phyloP scores from a whole-genome alignment of 768 basidiomycete genomes.

The Suillus bovinus region DNA sequence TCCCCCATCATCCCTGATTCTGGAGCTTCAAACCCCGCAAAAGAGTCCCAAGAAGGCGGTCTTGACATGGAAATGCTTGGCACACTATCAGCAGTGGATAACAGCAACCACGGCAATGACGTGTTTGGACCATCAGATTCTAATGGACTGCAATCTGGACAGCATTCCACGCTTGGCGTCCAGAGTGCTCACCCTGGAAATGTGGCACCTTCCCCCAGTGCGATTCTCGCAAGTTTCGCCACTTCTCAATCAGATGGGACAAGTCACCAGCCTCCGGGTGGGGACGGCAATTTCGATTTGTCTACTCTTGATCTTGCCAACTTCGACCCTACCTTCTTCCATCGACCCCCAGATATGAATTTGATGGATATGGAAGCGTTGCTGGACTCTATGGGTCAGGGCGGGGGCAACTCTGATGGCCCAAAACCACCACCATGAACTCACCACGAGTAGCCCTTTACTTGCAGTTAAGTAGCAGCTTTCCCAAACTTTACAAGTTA shows the following conservation, averaged over 20 bases:
- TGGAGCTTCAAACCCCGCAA: conserved; percentile 19
- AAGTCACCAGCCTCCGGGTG: conserved; percentile 17
- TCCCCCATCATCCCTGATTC: conserved; percentile 42
- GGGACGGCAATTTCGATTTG: conserved; percentile 47
- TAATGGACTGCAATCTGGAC: conserved; percentile 12
- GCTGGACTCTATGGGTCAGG: conserved; percentile 41
- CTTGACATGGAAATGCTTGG: conserved; percentile 40
- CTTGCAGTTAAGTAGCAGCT: background rate
- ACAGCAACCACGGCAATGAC: conserved; percentile 18
- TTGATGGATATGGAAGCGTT: conserved; percentile 58
- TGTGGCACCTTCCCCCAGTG: conserved; percentile 40
- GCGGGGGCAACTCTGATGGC: conserved; percentile 23
- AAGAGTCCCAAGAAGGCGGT: conserved; percentile 19
- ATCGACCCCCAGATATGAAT: conserved; percentile 42
- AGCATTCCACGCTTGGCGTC: conserved; percentile 34
- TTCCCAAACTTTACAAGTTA: background rate
- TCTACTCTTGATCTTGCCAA: conserved; percentile 46
- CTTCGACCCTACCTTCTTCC: conserved; percentile 46
- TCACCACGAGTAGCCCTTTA: background rate
- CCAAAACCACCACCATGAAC: conserved; percentile 25
- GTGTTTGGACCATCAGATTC: conserved; percentile 23
- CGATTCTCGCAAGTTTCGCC: conserved; percentile 49
- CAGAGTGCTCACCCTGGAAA: conserved; percentile 17
- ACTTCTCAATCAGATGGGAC: conserved; percentile 25
- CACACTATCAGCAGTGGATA: conserved; percentile 26